Base-by-base conservation (phyloP, 768 basidiomycete species). In the Phaeotremella fagi region DNA sequence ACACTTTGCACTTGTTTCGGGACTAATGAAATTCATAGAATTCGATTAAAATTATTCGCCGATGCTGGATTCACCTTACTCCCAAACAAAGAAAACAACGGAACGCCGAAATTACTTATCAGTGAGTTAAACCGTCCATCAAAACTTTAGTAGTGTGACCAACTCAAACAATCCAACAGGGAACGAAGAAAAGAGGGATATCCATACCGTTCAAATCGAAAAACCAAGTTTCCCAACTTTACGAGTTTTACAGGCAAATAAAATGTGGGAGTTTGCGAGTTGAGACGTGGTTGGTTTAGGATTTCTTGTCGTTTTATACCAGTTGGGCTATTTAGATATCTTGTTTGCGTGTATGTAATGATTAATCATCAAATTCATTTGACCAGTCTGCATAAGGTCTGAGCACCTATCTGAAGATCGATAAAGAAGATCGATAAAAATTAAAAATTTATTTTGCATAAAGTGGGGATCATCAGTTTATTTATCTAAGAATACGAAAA, bases 101-200 rank as follows among this genome's bases (percentile, higher is more conserved):
- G 22, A 2, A 3, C 57, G 20, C 22, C 25, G 25, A 71, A 68
- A 41, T 43, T 71, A 16, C 43, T 71, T 12, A 66, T 71, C 23
- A 54, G 69, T 71, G 28, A 48, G 69, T 64, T 2, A 23, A 5
- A 2, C 46, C 42, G 7, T 48, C 27, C 22, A 20, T 7, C 7
- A 48, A 11, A 47, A 16, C 20, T 36, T 26, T 29, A 18, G 33
- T 23, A 1, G 18, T 29, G 11, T 6, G 18, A 18, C 41, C 47
- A 36, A 45, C 29, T 22, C 6, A 36, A 45, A 46, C 36, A 23
- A 2, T 18, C 6, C 16, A 20, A 12, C 44, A 71, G 69, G 69
- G 3, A 66, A 71, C 48, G 69, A 71, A 20, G 50, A 51, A 12
- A 68, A 68, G 42, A 36, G 50, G 6, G 69, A 71, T 41, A 52